These are phyloP conservation scores for Starmera stellimalicola DNA, from an alignment of 1,139 yeast species.

Conservation along the genomic window DNA sequence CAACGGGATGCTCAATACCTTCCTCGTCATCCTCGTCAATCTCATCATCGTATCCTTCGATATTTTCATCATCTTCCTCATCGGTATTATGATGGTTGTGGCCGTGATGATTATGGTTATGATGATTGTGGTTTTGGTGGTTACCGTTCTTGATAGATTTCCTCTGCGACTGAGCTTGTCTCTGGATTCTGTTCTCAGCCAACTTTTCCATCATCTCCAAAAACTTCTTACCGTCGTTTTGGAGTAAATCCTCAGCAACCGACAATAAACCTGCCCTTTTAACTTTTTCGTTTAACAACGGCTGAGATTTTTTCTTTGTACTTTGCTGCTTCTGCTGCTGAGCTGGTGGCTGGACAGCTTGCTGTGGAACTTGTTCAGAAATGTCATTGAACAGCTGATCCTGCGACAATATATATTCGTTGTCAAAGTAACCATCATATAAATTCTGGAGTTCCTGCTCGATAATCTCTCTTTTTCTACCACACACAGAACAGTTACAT, in stretches of 20 bases:
- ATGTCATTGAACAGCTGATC: neutral
- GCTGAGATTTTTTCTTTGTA: neutral
- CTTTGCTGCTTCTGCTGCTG: conserved; percentile 4
- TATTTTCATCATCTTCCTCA: conserved; percentile 20
- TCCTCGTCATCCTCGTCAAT: conserved; percentile 23
- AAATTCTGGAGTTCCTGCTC: conserved; percentile 75
- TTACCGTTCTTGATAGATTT: conserved; percentile 21
- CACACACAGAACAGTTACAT: conserved; percentile 78
- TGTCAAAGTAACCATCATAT: conserved; percentile 42
- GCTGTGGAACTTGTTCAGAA: neutral
- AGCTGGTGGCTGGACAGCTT: conserved; percentile 1
- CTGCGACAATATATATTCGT: conserved; percentile 1
- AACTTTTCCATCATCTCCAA: conserved; percentile 71
- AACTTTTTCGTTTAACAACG: conserved; percentile 1
- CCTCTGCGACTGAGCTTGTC: conserved; percentile 12
- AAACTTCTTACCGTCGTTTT: conserved; percentile 66
- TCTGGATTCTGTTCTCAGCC: conserved; percentile 31
- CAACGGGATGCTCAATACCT: conserved; percentile 21
- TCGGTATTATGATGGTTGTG: conserved; percentile 26
- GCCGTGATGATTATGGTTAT: conserved; percentile 26
- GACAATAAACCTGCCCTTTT: conserved; percentile 33
- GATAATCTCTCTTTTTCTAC: conserved; percentile 61
- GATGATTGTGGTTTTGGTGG: conserved; percentile 18
- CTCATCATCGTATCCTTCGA: conserved; percentile 19
- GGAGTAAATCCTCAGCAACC: conserved; percentile 70